phyloP scores from a whole-genome alignment of 805 yeast species.

The Metschnikowia noctiluminum region DNA sequence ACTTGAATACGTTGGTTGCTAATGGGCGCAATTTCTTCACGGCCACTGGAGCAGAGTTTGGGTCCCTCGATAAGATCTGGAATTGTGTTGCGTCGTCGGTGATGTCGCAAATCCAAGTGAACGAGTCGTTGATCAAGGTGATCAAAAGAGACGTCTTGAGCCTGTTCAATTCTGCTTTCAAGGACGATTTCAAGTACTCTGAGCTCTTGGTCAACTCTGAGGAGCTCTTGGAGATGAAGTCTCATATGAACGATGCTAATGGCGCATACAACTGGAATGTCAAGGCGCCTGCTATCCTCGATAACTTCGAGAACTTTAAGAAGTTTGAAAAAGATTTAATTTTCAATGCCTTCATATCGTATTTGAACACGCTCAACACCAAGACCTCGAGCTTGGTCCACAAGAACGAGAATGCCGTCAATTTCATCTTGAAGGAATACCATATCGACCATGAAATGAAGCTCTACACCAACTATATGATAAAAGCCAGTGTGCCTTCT shows the following conservation, averaged over 20 bases:
- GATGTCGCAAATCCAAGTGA: slow-evolving; percentile 48
- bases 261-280: slow-evolving; percentile 67
- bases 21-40: slow-evolving; percentile 23
- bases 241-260: slow-evolving; percentile 21
- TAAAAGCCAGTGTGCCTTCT: slow-evolving; percentile 18
- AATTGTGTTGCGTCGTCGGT: slow-evolving; percentile 47
- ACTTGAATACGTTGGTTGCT: slow-evolving; percentile 20
- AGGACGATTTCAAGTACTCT: slow-evolving; percentile 52
- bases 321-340: slow-evolving; percentile 51
- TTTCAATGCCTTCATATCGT: slow-evolving; percentile 63
- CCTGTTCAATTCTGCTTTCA: slow-evolving; percentile 51
- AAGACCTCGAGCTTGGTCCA: slow-evolving; percentile 23
- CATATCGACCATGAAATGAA: slow-evolving; percentile 38
- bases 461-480: slow-evolving; percentile 32
- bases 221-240: slow-evolving; percentile 39
- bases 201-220: slow-evolving; percentile 50
- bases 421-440: slow-evolving; percentile 52
- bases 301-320: slow-evolving; percentile 72
- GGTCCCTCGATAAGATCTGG: slow-evolving; percentile 43
- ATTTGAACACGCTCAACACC: slow-evolving; percentile 41
- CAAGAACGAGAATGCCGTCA: slow-evolving; percentile 60
- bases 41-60: slow-evolving; percentile 26
- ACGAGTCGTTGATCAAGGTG: slow-evolving; percentile 43
- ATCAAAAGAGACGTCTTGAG: slow-evolving; percentile 54
- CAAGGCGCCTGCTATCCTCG: slow-evolving; percentile 74